Evolutionary conservation across 768 basidiomycete species (phyloP), one percentile per base, ranked within the genome.

Genomic region (Coprinopsis sp.): DNA sequence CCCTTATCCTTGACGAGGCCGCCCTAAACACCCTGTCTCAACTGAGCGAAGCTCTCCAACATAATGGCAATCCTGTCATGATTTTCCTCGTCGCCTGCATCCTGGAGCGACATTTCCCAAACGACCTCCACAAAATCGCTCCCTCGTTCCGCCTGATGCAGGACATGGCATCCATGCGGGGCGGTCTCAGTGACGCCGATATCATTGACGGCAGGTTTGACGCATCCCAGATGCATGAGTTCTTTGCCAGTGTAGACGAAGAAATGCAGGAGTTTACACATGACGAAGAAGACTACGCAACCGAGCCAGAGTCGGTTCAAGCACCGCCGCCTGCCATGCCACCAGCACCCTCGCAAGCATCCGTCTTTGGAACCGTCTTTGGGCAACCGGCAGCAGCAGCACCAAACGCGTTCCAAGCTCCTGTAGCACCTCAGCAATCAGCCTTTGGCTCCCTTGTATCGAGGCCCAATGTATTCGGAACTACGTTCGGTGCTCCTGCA

Each of bases 1-100:
- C 73, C 37, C 63, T 85, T 51, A 50, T 79, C 51, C 82, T 93
- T 54, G 82, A 85, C 40, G 64, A 52, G 0, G 75, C 80, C 46
- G 84, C 71, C 11, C 85, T 89, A 83, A 62, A 71, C 23, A 81
- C 87, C 29, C 89, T 86, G 52, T 72, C 71, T 1, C 70, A 81
- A 47, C 71, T 90, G 8, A 84, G 79, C 0, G 60, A 58, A 4
- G 77, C 81, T 22, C 73, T 90, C 21, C 75, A 81, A 47, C 75
- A 83, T 33, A 75, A 87, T 54, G 82, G 82, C 33, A 79, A 74
- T 43, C 65, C 71, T 18, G 73, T 81, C 12, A 87, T 91, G 77
- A 85, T 91, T 2, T 96, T 87, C 58, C 79, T 98, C 21, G 79
- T 96, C 21, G 91, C 88, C 0, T 96, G 92, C 59, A 78, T 97